Conservation (phyloP, 352 stramenopile genomes). For the Paralagenidium karlingii region DNA sequence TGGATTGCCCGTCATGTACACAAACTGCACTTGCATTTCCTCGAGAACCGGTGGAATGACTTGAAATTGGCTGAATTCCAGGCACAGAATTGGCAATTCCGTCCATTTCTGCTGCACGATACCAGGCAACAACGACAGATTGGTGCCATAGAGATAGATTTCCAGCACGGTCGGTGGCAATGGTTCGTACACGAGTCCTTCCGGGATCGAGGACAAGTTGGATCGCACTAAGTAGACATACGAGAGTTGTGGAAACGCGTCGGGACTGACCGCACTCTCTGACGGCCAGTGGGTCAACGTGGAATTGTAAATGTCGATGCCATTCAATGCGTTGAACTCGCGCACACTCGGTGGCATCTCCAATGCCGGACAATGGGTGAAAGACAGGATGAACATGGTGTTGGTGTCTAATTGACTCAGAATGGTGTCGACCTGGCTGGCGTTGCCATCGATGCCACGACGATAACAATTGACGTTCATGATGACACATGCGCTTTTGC, state of each 20-base stretch:
- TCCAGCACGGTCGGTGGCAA: conserved; percentile 5
- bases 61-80: no score
- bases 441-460: neutral
- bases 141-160: conserved; percentile 10
- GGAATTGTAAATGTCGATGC: conserved; percentile 10
- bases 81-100: no score
- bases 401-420: neutral
- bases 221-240: conserved; percentile 7
- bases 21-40: no score
- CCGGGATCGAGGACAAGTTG: conserved; percentile 3
- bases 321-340: conserved; percentile 4
- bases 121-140: conserved; percentile 4
- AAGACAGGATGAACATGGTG: conserved; percentile 5
- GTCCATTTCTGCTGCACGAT: conserved; percentile 4
- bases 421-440: neutral
- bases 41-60: no score
- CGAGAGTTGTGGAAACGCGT: no score
- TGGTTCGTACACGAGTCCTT: neutral
- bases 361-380: conserved; percentile 7
- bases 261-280: conserved; percentile 1
- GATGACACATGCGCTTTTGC: conserved; percentile 6
- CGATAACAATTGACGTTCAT: conserved; percentile 11
- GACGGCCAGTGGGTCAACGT: conserved; percentile 4
- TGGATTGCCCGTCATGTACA: no score
- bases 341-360: conserved; percentile 4